Evolutionary conservation across 495 filamentous ascomycete species (phyloP).

Genomic region (Podospora didyma): DNA sequence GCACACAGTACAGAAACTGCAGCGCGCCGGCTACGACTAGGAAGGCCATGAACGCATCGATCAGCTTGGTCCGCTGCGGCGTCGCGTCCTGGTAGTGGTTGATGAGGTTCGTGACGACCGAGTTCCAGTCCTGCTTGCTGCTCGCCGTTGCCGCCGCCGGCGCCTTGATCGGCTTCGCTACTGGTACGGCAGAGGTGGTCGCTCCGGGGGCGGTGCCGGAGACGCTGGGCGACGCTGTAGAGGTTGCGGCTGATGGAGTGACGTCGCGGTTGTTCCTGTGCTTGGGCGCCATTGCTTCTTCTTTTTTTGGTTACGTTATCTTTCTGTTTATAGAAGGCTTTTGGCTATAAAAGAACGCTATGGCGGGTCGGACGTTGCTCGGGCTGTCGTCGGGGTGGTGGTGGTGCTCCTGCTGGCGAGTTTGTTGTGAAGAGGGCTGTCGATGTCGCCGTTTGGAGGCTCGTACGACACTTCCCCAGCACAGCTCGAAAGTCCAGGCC

Average conservation of each 20-base stretch:
- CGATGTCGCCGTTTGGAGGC: neutral
- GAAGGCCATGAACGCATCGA: slow-evolving; percentile 91
- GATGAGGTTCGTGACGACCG: slow-evolving; percentile 57
- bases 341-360: neutral
- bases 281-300: slow-evolving; percentile 1
- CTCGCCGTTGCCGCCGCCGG: slow-evolving; percentile 19
- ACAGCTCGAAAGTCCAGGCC: neutral
- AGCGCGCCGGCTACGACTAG: slow-evolving; percentile 78
- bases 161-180: neutral
- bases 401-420: neutral
- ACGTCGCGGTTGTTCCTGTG: neutral
- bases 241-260: neutral
- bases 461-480: too few relatives aligned
- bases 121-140: slow-evolving; percentile 24
- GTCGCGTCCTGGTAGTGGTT: slow-evolving; percentile 73
- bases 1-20: slow-evolving; percentile 90
- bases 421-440: neutral
- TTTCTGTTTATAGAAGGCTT: neutral
- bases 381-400: neutral
- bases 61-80: slow-evolving; percentile 84
- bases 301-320: neutral
- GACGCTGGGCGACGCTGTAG: neutral
- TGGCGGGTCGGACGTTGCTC: neutral
- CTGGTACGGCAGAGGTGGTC: neutral
- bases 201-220: neutral